Conservation (phyloP, 768 basidiomycete genomes). For the Agrocybe praecox region DNA sequence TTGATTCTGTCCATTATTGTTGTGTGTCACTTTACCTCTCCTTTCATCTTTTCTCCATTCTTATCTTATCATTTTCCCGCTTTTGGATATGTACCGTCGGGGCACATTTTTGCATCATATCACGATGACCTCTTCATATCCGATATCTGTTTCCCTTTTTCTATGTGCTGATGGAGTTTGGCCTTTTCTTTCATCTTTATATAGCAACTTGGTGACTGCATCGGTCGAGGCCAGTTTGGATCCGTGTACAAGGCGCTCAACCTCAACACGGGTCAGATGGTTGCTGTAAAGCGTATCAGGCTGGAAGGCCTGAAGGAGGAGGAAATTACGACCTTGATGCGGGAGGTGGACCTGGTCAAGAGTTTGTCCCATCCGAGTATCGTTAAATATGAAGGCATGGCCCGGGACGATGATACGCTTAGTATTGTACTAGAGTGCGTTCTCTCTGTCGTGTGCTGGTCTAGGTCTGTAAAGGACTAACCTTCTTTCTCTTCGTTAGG, state of each 20-base stretch:
- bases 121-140: neutral
- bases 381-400: constrained; percentile 97
- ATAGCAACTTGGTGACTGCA: constrained; percentile 97
- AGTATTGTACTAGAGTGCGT: constrained; percentile 95
- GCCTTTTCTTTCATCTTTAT: constrained; percentile 17
- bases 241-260: constrained; percentile 95
- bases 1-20: constrained; percentile 1
- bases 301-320: constrained; percentile 89
- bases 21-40: neutral
- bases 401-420: constrained; percentile 82
- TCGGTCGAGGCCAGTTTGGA: constrained; percentile 96
- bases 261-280: constrained; percentile 92
- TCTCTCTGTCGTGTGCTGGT: constrained; percentile 12
- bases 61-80: neutral
- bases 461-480: constrained; percentile 7
- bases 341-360: constrained; percentile 92
- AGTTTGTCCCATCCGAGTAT: constrained; percentile 92
- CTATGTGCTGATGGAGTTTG: constrained; percentile 14
- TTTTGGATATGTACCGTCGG: neutral
- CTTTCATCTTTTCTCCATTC: neutral
- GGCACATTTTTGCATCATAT: neutral
- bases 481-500: constrained; percentile 40
- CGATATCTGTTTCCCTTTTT: constrained; percentile 5
- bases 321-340: constrained; percentile 90
- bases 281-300: constrained; percentile 97